These are phyloP conservation scores for Paramecium sonneborni DNA, from an alignment of 73 alveolate species.

Conservation along the genomic window DNA sequence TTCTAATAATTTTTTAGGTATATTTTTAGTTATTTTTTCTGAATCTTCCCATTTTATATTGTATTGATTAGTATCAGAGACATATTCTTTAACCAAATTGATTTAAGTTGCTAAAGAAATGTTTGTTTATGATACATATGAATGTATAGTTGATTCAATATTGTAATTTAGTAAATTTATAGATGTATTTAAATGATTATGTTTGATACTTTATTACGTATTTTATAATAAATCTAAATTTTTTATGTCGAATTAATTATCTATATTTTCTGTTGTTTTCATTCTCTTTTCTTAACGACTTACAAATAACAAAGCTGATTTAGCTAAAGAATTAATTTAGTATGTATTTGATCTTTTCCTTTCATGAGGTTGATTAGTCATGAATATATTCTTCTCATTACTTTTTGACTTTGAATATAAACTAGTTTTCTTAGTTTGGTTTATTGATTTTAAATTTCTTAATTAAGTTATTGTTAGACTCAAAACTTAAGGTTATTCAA, in stretches of 20 bases:
- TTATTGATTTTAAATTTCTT: neutral
- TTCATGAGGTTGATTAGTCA: neutral
- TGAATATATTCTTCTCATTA: neutral
- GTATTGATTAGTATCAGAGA: neutral
- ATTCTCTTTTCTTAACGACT: neutral
- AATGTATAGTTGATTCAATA: neutral
- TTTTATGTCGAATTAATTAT: neutral
- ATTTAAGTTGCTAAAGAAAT: neutral
- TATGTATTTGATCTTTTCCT: neutral
- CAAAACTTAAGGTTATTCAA: neutral
- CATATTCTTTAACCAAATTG: slow-evolving; percentile 1
- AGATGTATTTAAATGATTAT: neutral
- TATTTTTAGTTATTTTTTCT: neutral
- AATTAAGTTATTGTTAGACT: neutral
- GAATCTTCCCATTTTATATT: neutral
- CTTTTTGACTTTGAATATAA: neutral
- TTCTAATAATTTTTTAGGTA: neutral
- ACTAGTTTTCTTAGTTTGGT: neutral
- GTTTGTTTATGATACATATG: neutral
- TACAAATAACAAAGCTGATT: neutral
- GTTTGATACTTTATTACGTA: neutral
- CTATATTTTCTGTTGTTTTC: neutral
- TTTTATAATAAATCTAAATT: neutral
- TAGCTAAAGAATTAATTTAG: neutral
- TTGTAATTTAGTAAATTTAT: neutral